Evolutionary conservation across 2,329 filamentous ascomycete species (phyloP), one percentile per base, ranked within the genome.

Genomic region (Aspergillus felis): DNA sequence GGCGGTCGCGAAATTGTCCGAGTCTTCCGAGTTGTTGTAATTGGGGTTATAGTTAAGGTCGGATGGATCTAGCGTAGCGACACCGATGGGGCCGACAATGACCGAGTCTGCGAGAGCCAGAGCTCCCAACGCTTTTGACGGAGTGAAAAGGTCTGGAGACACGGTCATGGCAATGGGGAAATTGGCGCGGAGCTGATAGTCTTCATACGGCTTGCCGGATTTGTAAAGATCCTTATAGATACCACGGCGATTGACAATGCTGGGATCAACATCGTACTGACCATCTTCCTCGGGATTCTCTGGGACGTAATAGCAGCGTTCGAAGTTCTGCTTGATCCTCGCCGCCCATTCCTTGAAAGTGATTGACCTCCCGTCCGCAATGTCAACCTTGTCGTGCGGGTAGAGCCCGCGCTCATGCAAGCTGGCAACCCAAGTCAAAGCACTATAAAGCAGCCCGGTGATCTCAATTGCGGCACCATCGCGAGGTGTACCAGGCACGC

Each of bases 191-290:
- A 99, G 84, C 74, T 99, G 94, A 76, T 99, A 99, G 76, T 99
- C 94, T 71, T 97, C 92, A 70, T 95, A 97, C 72, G 94, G 91
- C 75, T 97, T 97, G 61, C 91, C 91, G 50, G 92, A 95, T 64
- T 84, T 87, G 82, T 97, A 97, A 20, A 97, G 79, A 72, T 99
- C 94, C 78, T 99, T 99, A 85, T 99, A 99, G 70, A 99, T 95
- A 60, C 94, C 95, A 24, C 92, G 87, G 51, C 94, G 90, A 76
- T 96, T 95, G 78, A 97, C 78, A 50, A 97, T 81, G 14, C 77
- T 78, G 0, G 90, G 67, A 74, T 97, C 92, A 66, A 99, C 82
- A 62, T 94, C 90, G 76, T 96, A 92, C 52, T 87, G 78, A 52
- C 72, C 70, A 73, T 96, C 93, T 1, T 96, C 87, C 0, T 82